Percentiles rank a stretch among this genome's conserved stretches.
Conservation (phyloP, 805 yeast species). For the Barnettozyma populi region DNA sequence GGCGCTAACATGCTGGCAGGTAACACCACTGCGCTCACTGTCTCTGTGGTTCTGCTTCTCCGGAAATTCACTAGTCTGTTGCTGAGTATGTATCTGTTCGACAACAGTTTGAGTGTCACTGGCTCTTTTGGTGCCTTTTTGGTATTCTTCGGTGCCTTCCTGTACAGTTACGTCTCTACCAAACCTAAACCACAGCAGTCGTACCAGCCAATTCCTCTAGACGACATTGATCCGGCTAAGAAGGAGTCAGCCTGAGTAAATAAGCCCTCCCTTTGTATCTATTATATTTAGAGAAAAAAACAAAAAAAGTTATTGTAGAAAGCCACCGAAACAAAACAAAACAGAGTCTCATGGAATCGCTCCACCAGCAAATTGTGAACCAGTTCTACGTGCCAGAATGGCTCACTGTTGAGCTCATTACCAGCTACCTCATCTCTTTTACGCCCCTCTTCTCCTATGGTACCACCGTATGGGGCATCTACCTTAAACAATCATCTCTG, state of each 20-base stretch:
- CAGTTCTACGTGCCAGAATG: constrained; percentile 44
- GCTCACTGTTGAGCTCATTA: constrained; percentile 49
- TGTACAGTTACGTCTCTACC: constrained; percentile 34
- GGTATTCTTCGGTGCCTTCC: constrained; percentile 51
- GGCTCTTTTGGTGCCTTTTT: constrained; percentile 42
- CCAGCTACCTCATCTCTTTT: constrained; percentile 63
- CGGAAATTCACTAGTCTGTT: constrained; percentile 58
- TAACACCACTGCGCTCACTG: constrained; percentile 53
- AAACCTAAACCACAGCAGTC: constrained; percentile 22
- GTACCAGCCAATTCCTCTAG: constrained; percentile 6
- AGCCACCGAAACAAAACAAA: not conserved
- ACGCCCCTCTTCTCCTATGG: constrained; percentile 89
- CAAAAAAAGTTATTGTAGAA: not conserved
- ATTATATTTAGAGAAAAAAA: not conserved
- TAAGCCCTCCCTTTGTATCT: not conserved
- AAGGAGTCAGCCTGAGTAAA: constrained; percentile 1
- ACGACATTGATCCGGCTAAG: constrained; percentile 1
- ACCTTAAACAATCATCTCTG: constrained; percentile 53
- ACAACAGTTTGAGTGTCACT: constrained; percentile 34
- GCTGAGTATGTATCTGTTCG: constrained; percentile 50
- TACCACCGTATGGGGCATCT: constrained; percentile 68
- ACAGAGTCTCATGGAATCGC: constrained; percentile 11
- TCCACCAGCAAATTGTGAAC: constrained; percentile 28
- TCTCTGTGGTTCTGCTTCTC: constrained; percentile 52
- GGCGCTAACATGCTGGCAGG: constrained; percentile 66